phyloP scores from a whole-genome alignment of 129 eudicot genomes.

The Flaveria linearis region DNA sequence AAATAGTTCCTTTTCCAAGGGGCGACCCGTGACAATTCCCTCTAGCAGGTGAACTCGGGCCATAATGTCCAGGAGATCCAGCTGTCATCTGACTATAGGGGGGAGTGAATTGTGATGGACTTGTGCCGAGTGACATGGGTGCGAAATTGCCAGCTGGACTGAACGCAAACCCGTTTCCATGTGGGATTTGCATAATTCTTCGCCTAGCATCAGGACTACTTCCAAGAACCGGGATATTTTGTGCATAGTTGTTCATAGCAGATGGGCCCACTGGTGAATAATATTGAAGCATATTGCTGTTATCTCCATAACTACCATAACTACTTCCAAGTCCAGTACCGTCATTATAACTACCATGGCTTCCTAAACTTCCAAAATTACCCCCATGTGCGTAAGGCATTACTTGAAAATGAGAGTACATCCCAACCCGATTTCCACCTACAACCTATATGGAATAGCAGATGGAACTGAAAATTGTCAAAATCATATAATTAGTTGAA shows the following conservation, averaged over 20 bases:
- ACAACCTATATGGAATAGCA: conserved; percentile 52
- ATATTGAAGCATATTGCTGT: conserved; percentile 58
- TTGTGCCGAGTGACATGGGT: conserved; percentile 95
- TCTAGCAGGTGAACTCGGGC: conserved; percentile 86
- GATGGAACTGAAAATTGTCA: neutral
- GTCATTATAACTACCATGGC: conserved; percentile 92
- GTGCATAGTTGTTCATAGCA: conserved; percentile 72
- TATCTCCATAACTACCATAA: conserved; percentile 93
- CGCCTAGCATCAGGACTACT: conserved; percentile 84
- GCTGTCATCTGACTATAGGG: conserved; percentile 71
- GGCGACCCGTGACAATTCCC: conserved; percentile 86
- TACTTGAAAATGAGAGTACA: conserved; percentile 76
- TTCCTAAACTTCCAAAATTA: conserved; percentile 95
- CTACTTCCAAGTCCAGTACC: conserved; percentile 75
- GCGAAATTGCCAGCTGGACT: conserved; percentile 83
- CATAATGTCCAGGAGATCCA: conserved; percentile 94
- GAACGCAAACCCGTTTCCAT: conserved; percentile 69
- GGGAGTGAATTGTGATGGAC: conserved; percentile 98
- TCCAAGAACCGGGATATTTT: conserved; percentile 64
- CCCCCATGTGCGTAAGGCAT: conserved; percentile 69
- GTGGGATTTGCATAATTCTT: conserved; percentile 62
- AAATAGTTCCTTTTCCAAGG: conserved; percentile 67
- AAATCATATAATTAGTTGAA: neutral
- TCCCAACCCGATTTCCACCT: conserved; percentile 59
- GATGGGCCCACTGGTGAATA: conserved; percentile 95